These are phyloP conservation scores for Viola odorata DNA, from an alignment of 345 rosid species.

Conservation along the genomic window DNA sequence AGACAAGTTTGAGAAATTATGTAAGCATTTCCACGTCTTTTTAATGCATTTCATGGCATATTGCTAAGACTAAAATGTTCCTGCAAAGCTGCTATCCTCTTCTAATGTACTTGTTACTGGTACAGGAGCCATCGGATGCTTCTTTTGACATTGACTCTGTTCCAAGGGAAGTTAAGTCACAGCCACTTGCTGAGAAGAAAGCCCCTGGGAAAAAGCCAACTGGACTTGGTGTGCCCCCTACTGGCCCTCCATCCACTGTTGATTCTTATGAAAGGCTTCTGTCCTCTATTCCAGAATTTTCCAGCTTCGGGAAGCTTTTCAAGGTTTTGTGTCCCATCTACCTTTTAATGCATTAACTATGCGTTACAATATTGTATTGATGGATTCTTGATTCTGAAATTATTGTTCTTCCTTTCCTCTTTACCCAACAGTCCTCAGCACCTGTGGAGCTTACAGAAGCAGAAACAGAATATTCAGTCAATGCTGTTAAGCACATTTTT, in stretches of 20 bases:
- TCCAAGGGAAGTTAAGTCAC: slow-evolving; percentile 79
- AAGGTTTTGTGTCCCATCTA: slow-evolving; percentile 43
- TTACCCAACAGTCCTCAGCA: slow-evolving; percentile 58
- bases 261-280: slow-evolving; percentile 81
- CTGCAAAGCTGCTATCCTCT: slow-evolving; percentile 11
- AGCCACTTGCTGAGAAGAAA: slow-evolving; percentile 88
- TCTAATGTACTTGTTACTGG: slow-evolving; percentile 7
- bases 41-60: not conserved
- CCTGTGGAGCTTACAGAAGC: slow-evolving; percentile 97
- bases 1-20: slow-evolving; percentile 83
- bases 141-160: slow-evolving; percentile 79
- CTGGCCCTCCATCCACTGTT: slow-evolving; percentile 57
- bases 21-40: slow-evolving; percentile 36
- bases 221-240: slow-evolving; percentile 72
- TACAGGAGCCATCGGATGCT: slow-evolving; percentile 78
- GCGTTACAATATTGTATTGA: not conserved
- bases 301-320: slow-evolving; percentile 81
- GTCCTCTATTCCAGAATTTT: slow-evolving; percentile 77
- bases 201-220: slow-evolving; percentile 83
- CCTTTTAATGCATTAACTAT: not conserved
- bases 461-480: slow-evolving; percentile 93
- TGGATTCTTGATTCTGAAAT: not conserved
- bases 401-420: slow-evolving; percentile 1
- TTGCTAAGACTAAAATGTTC: not conserved
- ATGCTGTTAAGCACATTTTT: slow-evolving; percentile 87